Evolutionary conservation across 176 grass and related monocot genomes (phyloP).

Genomic region (Elaeis guineensis): DNA sequence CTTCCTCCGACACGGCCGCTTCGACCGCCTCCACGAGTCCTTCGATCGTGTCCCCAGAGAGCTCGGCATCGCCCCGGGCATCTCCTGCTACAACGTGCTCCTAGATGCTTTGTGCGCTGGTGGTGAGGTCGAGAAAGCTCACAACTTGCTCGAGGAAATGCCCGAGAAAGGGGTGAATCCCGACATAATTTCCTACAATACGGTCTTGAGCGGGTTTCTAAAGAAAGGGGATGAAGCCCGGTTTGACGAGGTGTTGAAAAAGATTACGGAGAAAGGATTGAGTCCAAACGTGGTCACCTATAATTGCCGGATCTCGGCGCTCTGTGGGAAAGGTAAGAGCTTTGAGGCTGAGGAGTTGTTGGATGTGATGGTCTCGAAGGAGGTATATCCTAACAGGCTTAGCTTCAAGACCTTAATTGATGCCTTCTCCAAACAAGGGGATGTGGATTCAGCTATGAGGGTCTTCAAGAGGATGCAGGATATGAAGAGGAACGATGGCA

Average conservation of each 20-base stretch:
- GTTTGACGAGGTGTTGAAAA: constrained; percentile 46
- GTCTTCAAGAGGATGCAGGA: constrained; percentile 53
- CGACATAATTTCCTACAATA: constrained; percentile 72
- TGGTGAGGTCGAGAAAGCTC: constrained; percentile 28
- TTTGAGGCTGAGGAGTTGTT: constrained; percentile 55
- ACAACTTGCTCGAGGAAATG: constrained; percentile 50
- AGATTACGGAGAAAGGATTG: constrained; percentile 21
- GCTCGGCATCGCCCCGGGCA: constrained; percentile 14
- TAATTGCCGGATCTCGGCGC: constrained; percentile 49
- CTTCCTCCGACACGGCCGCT: constrained; percentile 1
- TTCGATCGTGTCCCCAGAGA: constrained; percentile 1
- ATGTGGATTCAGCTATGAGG: constrained; percentile 39
- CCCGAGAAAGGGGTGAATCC: constrained; percentile 25
- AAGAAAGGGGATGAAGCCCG: constrained; percentile 22
- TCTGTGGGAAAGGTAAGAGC: constrained; percentile 42
- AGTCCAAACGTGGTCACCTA: constrained; percentile 47
- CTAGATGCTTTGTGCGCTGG: constrained; percentile 26
- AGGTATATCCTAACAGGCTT: constrained; percentile 26
- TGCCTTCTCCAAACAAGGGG: constrained; percentile 42
- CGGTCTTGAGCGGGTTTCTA: constrained; percentile 56
- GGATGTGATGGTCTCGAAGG: constrained; percentile 35
- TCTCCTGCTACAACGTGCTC: constrained; percentile 56
- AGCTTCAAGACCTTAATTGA: constrained; percentile 53
- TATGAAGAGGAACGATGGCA: constrained; percentile 25
- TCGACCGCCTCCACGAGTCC: constrained; percentile 45